Base-by-base conservation (phyloP, 176 grass and related monocot genomes). In the Puya raimondii region DNA sequence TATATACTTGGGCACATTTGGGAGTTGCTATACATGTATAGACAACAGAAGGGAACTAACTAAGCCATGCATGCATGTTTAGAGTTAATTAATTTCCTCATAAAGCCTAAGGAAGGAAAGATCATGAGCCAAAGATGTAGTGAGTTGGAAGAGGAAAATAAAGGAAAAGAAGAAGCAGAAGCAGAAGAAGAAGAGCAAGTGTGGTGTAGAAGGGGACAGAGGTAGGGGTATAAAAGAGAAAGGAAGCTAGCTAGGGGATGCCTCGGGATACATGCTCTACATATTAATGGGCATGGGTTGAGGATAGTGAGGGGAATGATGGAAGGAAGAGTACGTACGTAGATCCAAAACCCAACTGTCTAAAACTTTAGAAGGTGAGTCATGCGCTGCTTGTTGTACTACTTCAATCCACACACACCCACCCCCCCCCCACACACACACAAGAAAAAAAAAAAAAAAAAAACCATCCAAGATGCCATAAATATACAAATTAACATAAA, bases 381-480 rank as follows among this genome's bases (percentile, higher is more conserved):
- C 79, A 72, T 79, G 66, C 79, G 66, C 76, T 15, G 23, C 68
- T 68, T 66, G 66, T 68, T 78, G 74, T 67, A 72, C 74, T 78
- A 42, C 25, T 42, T 42, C 33, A 42, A 42, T 42, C 33, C 33
- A 42, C 33, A 7, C 33, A 42, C 6, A 42, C 33, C 5, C 33
- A 1, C 4, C 0, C 33, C 0, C 33, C 6, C 33, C 2, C 2
- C 25, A 26, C 25, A 26, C 25, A 2, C 25, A 2, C 25, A 26
- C 25, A n/a, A n/a, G n/a, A n/a, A n/a, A n/a, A n/a, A n/a, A n/a
- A n/a, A n/a, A n/a, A n/a, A n/a, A 29, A 29, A 3, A 29, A 3
- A 29, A 29, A 2, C 27, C 27, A 29, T 3, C 27, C 27, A 29
- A 29, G 27, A 29, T 29, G 27, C 27, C 27, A 29, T 29, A 29